These are phyloP conservation scores for Aspergillus piperis DNA, from an alignment of 2,329 filamentous ascomycete genomes.

Conservation along the genomic window DNA sequence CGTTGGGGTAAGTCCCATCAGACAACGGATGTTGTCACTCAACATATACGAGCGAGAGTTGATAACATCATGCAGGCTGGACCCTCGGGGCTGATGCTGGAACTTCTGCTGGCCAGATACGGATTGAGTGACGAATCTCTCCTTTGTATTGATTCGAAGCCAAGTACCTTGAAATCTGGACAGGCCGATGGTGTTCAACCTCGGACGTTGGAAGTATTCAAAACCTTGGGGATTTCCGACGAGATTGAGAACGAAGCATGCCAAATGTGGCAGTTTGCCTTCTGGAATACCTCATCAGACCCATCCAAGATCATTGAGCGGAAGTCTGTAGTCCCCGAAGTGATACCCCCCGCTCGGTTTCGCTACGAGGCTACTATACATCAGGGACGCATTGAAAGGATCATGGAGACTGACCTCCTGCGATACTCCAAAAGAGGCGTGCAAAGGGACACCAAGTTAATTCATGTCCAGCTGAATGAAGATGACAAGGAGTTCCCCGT, in stretches of 20 bases:
- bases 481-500: conserved; percentile 45
- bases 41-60: not conserved
- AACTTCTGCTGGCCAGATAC: conserved; percentile 44
- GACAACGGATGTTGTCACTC: not conserved
- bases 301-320: conserved; percentile 57
- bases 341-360: conserved; percentile 67
- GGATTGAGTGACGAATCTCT: conserved; percentile 42
- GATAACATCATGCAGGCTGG: conserved; percentile 29
- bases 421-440: conserved; percentile 59
- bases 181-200: conserved; percentile 47
- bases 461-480: conserved; percentile 59
- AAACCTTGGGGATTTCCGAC: conserved; percentile 41
- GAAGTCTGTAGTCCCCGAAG: conserved; percentile 53
- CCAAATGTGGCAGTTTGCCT: conserved; percentile 58
- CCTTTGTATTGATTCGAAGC: conserved; percentile 45
- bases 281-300: conserved; percentile 64
- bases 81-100: conserved; percentile 44
- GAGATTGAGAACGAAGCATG: conserved; percentile 39
- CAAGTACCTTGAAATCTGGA: conserved; percentile 39
- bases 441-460: conserved; percentile 66
- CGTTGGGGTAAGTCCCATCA: conserved; percentile 27
- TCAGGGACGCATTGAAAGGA: conserved; percentile 69
- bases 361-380: conserved; percentile 70
- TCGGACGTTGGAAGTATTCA: conserved; percentile 44
- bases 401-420: conserved; percentile 66